Conservation (phyloP, 108 stramenopile species). For the Skeletonema tropicum region DNA sequence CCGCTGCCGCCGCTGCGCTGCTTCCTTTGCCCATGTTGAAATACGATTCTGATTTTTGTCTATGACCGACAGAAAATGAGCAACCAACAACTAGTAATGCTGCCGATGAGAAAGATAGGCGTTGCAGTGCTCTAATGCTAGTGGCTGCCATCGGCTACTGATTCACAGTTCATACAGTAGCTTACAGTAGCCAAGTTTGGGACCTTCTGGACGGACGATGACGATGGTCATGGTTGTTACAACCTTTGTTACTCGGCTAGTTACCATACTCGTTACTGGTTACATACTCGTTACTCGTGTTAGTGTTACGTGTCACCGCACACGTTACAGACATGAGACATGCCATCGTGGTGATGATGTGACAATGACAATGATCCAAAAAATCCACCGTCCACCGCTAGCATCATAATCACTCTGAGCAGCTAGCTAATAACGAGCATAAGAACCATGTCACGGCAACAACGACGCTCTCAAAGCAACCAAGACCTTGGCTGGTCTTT, state of each 20-base stretch:
- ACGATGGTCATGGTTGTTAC: not conserved
- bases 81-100: not conserved
- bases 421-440: no score
- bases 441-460: not conserved
- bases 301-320: no score
- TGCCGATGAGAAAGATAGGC: not conserved
- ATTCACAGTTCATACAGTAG: no score
- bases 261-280: no score
- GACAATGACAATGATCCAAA: not conserved
- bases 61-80: not conserved
- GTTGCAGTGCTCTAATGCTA: not conserved
- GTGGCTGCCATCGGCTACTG: no score
- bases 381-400: not conserved
- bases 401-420: no score
- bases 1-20: not conserved
- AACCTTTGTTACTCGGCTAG: no score
- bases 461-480: not conserved
- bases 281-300: no score
- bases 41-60: not conserved
- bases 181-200: no score
- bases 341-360: no score
- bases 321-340: no score
- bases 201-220: no score
- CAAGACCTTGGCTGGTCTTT: not conserved
- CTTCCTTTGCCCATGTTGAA: conserved; percentile 25